Percentiles rank a stretch among this genome's conserved stretches.
These are phyloP conservation scores for Penicillium sp. DNA, from an alignment of 2,329 filamentous ascomycete genomes.

Conservation along the genomic window DNA sequence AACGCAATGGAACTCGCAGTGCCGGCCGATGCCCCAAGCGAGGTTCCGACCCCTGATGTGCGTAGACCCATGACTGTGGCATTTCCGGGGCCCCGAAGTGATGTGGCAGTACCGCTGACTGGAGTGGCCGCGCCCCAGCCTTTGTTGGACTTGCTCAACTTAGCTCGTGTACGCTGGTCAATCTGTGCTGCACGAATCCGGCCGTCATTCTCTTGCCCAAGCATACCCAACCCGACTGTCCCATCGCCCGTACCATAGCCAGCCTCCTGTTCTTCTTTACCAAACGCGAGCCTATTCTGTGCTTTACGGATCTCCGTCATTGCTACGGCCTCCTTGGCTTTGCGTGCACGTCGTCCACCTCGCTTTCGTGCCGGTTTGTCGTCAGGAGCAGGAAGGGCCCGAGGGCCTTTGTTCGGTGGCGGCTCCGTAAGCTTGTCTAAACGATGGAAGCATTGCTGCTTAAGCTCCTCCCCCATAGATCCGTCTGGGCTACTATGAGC, in stretches of 20 bases:
- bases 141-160: slow-evolving; percentile 90
- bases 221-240: slow-evolving; percentile 90
- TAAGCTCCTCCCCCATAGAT: slow-evolving; percentile 75
- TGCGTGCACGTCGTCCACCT: slow-evolving; percentile 81
- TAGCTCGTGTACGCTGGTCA: slow-evolving; percentile 87
- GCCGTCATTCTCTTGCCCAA: slow-evolving; percentile 83
- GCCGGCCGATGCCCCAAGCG: slow-evolving; percentile 61
- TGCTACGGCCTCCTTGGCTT: slow-evolving; percentile 92
- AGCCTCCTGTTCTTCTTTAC: slow-evolving; percentile 89
- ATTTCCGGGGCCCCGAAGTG: slow-evolving; percentile 64
- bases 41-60: slow-evolving; percentile 74
- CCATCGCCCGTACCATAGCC: slow-evolving; percentile 84
- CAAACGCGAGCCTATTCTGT: slow-evolving; percentile 93
- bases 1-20: slow-evolving; percentile 87
- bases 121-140: slow-evolving; percentile 77
- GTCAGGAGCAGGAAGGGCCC: slow-evolving; percentile 85
- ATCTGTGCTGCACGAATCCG: slow-evolving; percentile 83
- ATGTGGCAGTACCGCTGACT: slow-evolving; percentile 64
- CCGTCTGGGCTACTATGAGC: slow-evolving; percentile 79
- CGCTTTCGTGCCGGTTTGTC: slow-evolving; percentile 93
- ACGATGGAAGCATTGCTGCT: slow-evolving; percentile 75
- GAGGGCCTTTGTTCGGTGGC: slow-evolving; percentile 79
- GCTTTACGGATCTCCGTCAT: slow-evolving; percentile 96
- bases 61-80: slow-evolving; percentile 73
- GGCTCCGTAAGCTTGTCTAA: slow-evolving; percentile 92